Evolutionary conservation across 1,284 basidiomycete species (phyloP).

Genomic region (Cutaneotrichosporon mucoides): DNA sequence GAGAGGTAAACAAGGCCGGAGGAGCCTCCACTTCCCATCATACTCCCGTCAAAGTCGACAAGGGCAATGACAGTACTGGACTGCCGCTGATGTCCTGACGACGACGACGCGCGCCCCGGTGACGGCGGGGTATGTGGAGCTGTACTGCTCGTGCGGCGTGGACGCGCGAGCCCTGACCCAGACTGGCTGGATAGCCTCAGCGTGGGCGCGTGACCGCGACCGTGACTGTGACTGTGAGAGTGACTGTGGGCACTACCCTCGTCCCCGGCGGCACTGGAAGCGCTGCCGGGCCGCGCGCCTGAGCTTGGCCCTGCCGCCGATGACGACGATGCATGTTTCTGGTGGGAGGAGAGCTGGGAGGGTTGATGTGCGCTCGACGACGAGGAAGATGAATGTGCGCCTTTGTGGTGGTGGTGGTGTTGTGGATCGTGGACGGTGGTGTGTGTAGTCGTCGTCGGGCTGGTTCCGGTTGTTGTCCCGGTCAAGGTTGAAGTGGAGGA

Average conservation of each 20-base stretch:
- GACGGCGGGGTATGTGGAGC: constrained; percentile 7
- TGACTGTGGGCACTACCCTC: not conserved
- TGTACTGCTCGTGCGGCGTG: not conserved
- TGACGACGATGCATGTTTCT: not conserved
- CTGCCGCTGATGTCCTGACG: not conserved
- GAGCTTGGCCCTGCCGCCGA: not conserved
- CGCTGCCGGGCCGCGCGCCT: not conserved
- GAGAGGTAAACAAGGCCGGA: constrained; percentile 73
- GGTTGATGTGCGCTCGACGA: too few relatives aligned
- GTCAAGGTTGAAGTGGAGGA: not conserved
- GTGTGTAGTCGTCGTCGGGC: not conserved
- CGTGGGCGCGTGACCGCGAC: not conserved
- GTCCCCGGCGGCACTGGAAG: not conserved
- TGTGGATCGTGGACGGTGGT: not conserved
- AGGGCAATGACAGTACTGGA: constrained; percentile 54
- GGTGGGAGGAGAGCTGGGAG: not conserved
- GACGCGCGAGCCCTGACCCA: not conserved
- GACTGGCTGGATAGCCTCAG: not conserved
- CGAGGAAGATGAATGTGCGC: too few relatives aligned
- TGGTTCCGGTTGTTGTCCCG: not conserved
- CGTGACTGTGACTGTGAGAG: not conserved
- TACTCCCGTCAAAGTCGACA: constrained; percentile 74
- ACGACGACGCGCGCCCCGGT: constrained; percentile 2
- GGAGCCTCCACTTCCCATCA: constrained; percentile 26
- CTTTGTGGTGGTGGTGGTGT: not conserved